Evolutionary conservation across 441 rosid genomes (phyloP), one percentile per base, ranked within the genome.

Genomic region (Mallotus repandus): DNA sequence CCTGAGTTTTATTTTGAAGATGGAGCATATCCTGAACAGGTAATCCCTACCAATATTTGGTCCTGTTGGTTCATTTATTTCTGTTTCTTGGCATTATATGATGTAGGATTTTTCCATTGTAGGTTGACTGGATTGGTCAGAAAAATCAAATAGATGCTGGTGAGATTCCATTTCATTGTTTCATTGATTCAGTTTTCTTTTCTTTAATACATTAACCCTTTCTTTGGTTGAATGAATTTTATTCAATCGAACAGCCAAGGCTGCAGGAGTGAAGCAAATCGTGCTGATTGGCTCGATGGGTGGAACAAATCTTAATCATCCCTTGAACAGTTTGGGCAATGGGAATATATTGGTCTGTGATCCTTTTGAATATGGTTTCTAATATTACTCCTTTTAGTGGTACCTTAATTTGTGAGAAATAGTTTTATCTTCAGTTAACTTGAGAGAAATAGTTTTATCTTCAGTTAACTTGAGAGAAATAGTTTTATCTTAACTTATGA

Each of bases 51-150:
- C 6, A 49, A 49, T 25, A 11, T 71, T 13, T 25, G 48, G 29
- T 63, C 29, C 55, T 69, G 18, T 11, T 66, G 12, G 14, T 8
- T 58, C 32, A 48, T 65, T 76, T 13, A 29, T 66, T 73, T 55
- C 46, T 54, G 53, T 50, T 68, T 50, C 62, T 25, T 56, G 74
- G 38, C 69, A 13, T 50, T 65, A n/a, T 63, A 66, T 82, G 68
- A 72, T 61, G 61, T 41, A 19, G 49, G 72, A 38, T 63, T 65
- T 46, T 77, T 72, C 58, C 56, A 11, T 61, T 53, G 66, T 55
- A 95, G 99, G 96, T 95, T 70, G 99, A 95, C 73, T 95, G 97
- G 98, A 84, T 88, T 69, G 99, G 99, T 62, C 99, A 93, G 89
- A 95, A 91, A 80, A 95, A 95, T 79, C 98, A 93, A 78, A 89